Evolutionary conservation across 75 land plant genomes (phyloP), one percentile per base, ranked within the genome.

Genomic region (Picea sitchensis): DNA sequence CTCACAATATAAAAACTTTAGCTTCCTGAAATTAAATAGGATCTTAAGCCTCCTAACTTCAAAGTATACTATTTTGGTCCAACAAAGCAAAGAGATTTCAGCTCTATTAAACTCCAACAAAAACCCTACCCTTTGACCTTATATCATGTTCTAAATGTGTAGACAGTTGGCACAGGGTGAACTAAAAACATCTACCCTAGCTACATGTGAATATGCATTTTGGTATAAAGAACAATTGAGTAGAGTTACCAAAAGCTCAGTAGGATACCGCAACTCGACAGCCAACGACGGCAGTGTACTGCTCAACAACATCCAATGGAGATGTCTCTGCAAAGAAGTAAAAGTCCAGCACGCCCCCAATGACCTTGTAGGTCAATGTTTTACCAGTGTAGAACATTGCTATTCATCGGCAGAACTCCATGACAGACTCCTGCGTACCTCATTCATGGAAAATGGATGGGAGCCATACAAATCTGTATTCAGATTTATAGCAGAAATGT

Each of bases 341-440:
- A 73, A 96, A 94, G 75, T 96, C 98, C 9, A 96, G 77, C 18
- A 94, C 90, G 14, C 98, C 98, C 3, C 97, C 97, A 77, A 94
- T 90, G 3, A 94, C 82, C 81, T 92, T 92, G 75, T 88, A 96
- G 4, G 93, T 92, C 84, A 94, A 77, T 2, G 84, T 86, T 61
- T 56, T 82, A 5, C 86, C 91, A 18, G 77, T 83, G 76, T 96
- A 96, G 76, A 86, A 78, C 98, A 83, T 96, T 96, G 85, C 97
- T 96, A 78, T 96, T 96, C 47, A 96, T 73, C 76, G 94, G 65
- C 80, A 96, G 83, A 58, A 96, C 98, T 2, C 85, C 96, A 80
- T 96, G 96, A 62, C 89, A 79, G 20, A 73, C 0, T 76, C 87
- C 87, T 77, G 73, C 58, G 82, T 84, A 26, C 76, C 88, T 61